Conservation (phyloP, 768 basidiomycete species). For the Pleurotus cornucopiae region DNA sequence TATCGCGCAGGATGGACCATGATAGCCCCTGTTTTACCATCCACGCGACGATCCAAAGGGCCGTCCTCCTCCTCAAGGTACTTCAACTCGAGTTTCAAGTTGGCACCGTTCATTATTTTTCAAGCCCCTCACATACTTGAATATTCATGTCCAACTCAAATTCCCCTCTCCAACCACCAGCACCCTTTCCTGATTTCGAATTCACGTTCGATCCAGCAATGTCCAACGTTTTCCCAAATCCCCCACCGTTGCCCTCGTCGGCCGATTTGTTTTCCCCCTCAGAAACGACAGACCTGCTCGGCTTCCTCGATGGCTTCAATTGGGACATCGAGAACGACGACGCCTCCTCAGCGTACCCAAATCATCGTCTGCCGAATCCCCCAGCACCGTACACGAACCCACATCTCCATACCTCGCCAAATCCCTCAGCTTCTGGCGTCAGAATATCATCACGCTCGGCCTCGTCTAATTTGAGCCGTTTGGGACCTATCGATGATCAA, state of each 20-base stretch:
- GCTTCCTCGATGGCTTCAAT: constrained; percentile 70
- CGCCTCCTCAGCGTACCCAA: constrained; percentile 18
- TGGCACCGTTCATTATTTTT: background rate
- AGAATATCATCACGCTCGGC: constrained; percentile 24
- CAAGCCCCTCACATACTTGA: constrained; percentile 13
- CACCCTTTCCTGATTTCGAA: constrained; percentile 65
- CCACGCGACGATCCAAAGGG: background rate
- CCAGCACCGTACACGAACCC: constrained; percentile 43
- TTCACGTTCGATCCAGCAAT: constrained; percentile 66
- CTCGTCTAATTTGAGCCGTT: constrained; percentile 12
- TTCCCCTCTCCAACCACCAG: constrained; percentile 42
- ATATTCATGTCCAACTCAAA: constrained; percentile 24
- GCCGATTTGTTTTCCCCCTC: constrained; percentile 75
- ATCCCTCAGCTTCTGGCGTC: constrained; percentile 34
- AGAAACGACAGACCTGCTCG: constrained; percentile 75
- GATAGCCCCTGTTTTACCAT: background rate
- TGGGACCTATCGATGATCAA: constrained; percentile 8
- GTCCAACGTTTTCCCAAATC: constrained; percentile 54
- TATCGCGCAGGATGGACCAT: background rate
- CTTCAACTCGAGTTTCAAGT: constrained; percentile 11
- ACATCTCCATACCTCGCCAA: constrained; percentile 38
- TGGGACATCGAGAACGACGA: constrained; percentile 53
- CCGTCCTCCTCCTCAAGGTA: constrained; percentile 5
- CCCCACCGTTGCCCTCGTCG: constrained; percentile 62
- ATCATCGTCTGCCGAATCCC: constrained; percentile 17